Evolutionary conservation across 2,329 filamentous ascomycete species (phyloP).

Genomic region (Cladosporium sphaerospermum): DNA sequence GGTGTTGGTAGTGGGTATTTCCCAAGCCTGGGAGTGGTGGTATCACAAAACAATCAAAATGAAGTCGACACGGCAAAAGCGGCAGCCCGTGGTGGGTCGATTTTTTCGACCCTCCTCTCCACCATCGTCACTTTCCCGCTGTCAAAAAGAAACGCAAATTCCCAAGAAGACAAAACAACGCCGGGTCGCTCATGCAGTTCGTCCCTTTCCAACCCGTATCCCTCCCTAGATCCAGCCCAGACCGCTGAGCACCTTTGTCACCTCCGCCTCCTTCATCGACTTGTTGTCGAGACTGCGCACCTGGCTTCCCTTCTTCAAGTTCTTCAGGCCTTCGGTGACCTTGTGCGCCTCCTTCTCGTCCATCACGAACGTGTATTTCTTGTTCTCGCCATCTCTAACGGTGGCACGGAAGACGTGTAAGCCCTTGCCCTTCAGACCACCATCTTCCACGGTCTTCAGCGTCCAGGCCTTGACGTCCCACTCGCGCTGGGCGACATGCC

Average conservation of each 20-base stretch:
- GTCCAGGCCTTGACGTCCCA: constrained; percentile 99
- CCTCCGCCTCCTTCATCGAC: constrained; percentile 44
- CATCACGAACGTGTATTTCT: constrained; percentile 56
- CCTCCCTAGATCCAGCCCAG: constrained; percentile 28
- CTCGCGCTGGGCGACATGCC: constrained; percentile 85
- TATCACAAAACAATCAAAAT: no score
- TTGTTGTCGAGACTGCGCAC: constrained; percentile 50
- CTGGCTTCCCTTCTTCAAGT: constrained; percentile 50
- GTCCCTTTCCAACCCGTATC: background rate
- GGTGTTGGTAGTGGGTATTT: no score
- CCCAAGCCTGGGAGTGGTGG: no score
- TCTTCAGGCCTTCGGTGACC: constrained; percentile 52
- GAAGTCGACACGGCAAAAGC: no score
- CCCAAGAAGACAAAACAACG: no score
- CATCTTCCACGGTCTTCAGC: constrained; percentile 76
- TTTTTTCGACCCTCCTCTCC: no score
- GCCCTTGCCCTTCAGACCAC: constrained; percentile 34
- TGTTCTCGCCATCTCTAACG: constrained; percentile 54
- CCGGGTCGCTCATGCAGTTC: background rate
- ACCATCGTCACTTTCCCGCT: no score
- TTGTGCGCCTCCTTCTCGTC: constrained; percentile 57
- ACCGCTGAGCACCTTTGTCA: constrained; percentile 31
- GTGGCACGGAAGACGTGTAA: constrained; percentile 53
- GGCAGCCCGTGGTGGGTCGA: no score
- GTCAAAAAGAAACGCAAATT: no score